Evolutionary conservation across 2,329 filamentous ascomycete species (phyloP).

Genomic region (Eurotiales sp.): DNA sequence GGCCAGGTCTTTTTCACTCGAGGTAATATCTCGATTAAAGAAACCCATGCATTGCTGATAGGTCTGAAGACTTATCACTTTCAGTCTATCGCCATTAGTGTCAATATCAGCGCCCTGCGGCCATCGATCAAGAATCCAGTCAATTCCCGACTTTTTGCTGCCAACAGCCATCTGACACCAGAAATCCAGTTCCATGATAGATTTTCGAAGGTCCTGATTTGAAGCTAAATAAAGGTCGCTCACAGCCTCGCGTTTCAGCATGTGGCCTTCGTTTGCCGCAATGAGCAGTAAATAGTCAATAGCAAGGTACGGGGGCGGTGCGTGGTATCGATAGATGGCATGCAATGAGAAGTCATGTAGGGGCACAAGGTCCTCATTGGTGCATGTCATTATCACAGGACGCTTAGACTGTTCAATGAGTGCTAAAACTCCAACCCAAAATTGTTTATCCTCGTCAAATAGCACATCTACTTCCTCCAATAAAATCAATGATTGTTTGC

Average conservation of each 20-base stretch:
- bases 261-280: slow-evolving; percentile 85
- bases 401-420: slow-evolving; percentile 82
- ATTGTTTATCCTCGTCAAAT: slow-evolving; percentile 93
- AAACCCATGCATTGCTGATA: slow-evolving; percentile 75
- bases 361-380: slow-evolving; percentile 79
- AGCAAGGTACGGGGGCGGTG: slow-evolving; percentile 63
- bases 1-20: slow-evolving; percentile 38
- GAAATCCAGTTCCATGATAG: slow-evolving; percentile 80
- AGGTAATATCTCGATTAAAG: slow-evolving; percentile 60
- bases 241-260: slow-evolving; percentile 65
- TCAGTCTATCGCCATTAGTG: slow-evolving; percentile 61
- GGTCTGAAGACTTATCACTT: slow-evolving; percentile 77
- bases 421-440: slow-evolving; percentile 77
- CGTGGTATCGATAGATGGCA: slow-evolving; percentile 73
- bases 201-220: slow-evolving; percentile 69
- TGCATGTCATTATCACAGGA: slow-evolving; percentile 93
- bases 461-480: slow-evolving; percentile 91
- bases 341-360: slow-evolving; percentile 71
- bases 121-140: slow-evolving; percentile 83
- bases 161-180: slow-evolving; percentile 97
- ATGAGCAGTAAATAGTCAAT: slow-evolving; percentile 77
- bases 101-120: slow-evolving; percentile 68
- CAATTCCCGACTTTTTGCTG: slow-evolving; percentile 78
- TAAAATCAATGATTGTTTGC: slow-evolving; percentile 92
- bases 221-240: slow-evolving; percentile 67